Evolutionary conservation across 176 grass and related monocot genomes (phyloP), one percentile per base, ranked within the genome.

Genomic region (Oryza coarctata): DNA sequence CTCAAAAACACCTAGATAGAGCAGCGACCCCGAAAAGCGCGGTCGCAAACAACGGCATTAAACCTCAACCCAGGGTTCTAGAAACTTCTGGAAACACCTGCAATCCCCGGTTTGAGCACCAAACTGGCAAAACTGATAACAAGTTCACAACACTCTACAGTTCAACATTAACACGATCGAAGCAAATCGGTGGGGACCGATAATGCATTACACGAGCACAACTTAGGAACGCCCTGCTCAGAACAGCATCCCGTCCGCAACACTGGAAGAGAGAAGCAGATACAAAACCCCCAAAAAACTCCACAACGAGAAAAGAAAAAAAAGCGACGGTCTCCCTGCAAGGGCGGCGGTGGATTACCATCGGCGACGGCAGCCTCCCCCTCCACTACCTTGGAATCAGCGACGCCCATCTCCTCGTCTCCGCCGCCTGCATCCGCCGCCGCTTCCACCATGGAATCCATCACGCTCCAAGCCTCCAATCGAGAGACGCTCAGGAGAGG

Each of bases 271-370:
- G 17, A 2, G 30, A 57, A 49, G 4, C 13, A 29, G 22, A 63
- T 17, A 33, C 7, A 63, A 88, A 83, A 40, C 12, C 58, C 69
- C 61, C 3, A 34, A 63, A 60, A 22, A 12, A 43, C 61, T 28
- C 6, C 14, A 38, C n/a, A n/a, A n/a, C n/a, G n/a, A n/a, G n/a
- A n/a, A n/a, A n/a, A n/a, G n/a, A 13, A 7, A 9, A 7, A 12
- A 4, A 40, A 20, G 57, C 3, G 34, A 43, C 0, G 14, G 3
- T 49, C 40, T 18, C 1, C 22, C 23, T 44, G 11, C n/a, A n/a
- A n/a, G 26, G 38, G 38, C 36, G n/a, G 12, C 4, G 45, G 28
- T 20, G n/a, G 29, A 74, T n/a, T 84, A 88, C 87, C 81, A 12
- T 80, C 87, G 14, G 27, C 15, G 8, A 31, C 68, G 47, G 36